These are phyloP conservation scores for Ceratocystis alfenasii DNA, from an alignment of 2,329 filamentous ascomycete genomes.

Conservation along the genomic window DNA sequence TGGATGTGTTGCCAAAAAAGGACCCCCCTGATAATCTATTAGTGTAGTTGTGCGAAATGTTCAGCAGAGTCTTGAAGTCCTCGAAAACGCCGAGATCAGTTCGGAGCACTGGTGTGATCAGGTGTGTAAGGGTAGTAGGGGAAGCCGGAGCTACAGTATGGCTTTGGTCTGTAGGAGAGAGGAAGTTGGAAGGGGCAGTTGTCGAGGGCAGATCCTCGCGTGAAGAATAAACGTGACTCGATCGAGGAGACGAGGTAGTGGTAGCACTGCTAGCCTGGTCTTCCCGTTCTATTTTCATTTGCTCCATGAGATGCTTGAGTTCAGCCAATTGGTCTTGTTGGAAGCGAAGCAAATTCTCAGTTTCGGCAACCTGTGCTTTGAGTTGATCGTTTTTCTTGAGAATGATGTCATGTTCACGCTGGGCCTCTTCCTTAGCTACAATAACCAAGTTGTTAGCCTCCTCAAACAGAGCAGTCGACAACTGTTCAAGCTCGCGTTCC, in stretches of 20 bases:
- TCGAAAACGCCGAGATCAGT: conserved; percentile 70
- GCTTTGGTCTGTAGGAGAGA: conserved; percentile 22
- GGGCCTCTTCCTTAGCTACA: conserved; percentile 76
- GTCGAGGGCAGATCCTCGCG: conserved; percentile 33
- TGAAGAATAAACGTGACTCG: conserved; percentile 53
- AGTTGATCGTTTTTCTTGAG: conserved; percentile 82
- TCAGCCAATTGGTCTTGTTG: conserved; percentile 89
- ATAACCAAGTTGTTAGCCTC: conserved; percentile 95
- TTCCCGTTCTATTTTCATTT: conserved; percentile 62
- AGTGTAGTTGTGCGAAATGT: conserved; percentile 49
- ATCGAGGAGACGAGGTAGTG: conserved; percentile 61
- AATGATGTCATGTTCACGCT: conserved; percentile 67
- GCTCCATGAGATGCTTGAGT: conserved; percentile 84
- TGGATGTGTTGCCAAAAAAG: conserved; percentile 28
- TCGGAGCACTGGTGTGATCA: conserved; percentile 71
- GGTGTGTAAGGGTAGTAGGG: conserved; percentile 63
- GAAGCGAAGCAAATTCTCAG: conserved; percentile 70
- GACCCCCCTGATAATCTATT: conserved; percentile 35
- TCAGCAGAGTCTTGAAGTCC: conserved; percentile 70
- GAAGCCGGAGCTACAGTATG: conserved; percentile 38
- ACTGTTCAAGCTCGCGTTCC: conserved; percentile 78
- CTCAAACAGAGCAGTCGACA: conserved; percentile 90
- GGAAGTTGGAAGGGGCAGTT: conserved; percentile 24
- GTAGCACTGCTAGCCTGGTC: conserved; percentile 60
- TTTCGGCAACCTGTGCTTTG: conserved; percentile 72